Evolutionary conservation across 495 filamentous ascomycete species (phyloP).

Genomic region (Cryomyces antarcticus): DNA sequence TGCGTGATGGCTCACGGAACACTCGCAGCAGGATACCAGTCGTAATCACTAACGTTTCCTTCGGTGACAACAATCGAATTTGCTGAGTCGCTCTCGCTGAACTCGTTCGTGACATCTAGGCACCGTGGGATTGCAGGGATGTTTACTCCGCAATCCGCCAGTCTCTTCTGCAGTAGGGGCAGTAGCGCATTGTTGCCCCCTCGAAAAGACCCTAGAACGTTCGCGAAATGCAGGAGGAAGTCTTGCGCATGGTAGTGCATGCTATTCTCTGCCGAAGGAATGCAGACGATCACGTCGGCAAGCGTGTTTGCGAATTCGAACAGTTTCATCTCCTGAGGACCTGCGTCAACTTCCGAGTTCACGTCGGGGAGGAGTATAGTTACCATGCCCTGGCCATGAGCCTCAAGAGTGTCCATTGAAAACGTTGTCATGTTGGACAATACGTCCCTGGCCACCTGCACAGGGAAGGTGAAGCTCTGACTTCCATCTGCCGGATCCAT

Average conservation of each 20-base stretch:
- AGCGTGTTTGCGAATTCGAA: constrained; percentile 27
- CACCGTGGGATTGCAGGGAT: background rate
- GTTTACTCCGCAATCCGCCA: background rate
- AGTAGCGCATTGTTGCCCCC: constrained; percentile 6
- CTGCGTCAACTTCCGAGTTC: constrained; percentile 1
- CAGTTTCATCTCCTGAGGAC: constrained; percentile 23
- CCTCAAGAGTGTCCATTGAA: constrained; percentile 18
- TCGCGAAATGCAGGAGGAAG: constrained; percentile 3
- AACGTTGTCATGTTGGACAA: constrained; percentile 21
- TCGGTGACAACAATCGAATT: too few relatives aligned
- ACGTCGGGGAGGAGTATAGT: background rate
- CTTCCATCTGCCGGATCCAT: constrained; percentile 3
- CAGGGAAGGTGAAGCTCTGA: constrained; percentile 16
- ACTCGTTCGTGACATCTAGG: background rate
- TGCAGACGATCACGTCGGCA: constrained; percentile 22
- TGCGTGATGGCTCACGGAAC: too few relatives aligned
- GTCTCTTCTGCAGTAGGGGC: constrained; percentile 4
- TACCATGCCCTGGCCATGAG: constrained; percentile 21
- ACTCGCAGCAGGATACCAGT: too few relatives aligned
- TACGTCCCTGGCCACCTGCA: constrained; percentile 23
- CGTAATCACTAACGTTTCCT: too few relatives aligned
- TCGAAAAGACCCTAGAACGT: constrained; percentile 2
- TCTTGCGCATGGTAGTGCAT: constrained; percentile 4
- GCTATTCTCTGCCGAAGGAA: background rate
- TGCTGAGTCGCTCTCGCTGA: background rate